Conservation (phyloP, 1,284 basidiomycete genomes). For the Ganoderma lucidum region DNA sequence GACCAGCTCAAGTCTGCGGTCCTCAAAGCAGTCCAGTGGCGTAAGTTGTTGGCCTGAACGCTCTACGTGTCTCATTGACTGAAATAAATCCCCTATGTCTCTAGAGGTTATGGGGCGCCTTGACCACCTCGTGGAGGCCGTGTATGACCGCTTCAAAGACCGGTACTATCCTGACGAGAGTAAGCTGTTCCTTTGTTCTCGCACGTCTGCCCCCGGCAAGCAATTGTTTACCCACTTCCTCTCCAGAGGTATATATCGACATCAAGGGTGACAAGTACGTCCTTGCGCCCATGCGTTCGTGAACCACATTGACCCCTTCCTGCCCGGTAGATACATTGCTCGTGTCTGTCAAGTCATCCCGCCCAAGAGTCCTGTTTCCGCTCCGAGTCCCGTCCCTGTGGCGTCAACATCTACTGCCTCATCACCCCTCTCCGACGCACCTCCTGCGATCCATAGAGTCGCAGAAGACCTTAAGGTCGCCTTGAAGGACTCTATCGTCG, state of each 20-base stretch:
- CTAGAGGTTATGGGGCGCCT: constrained; percentile 95
- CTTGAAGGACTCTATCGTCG: constrained; percentile 72
- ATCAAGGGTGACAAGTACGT: constrained; percentile 82
- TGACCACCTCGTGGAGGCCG: constrained; percentile 92
- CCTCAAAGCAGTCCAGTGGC: constrained; percentile 94
- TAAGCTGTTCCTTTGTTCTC: constrained; percentile 51
- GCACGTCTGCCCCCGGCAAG: not conserved
- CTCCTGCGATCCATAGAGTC: constrained; percentile 61
- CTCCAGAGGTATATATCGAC: constrained; percentile 64
- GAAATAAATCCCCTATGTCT: constrained; percentile 25
- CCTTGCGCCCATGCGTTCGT: constrained; percentile 35
- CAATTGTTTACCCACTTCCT: not conserved
- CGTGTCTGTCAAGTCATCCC: constrained; percentile 78
- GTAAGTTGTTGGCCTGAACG: constrained; percentile 57
- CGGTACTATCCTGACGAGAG: constrained; percentile 93
- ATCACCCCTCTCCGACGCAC: constrained; percentile 40
- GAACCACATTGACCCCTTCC: constrained; percentile 30
- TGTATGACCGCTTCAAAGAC: constrained; percentile 95
- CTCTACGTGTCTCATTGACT: constrained; percentile 31
- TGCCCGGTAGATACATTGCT: constrained; percentile 75
- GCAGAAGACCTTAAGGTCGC: constrained; percentile 84
- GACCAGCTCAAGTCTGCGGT: constrained; percentile 92
- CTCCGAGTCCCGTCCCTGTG: constrained; percentile 28
- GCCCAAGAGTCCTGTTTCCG: constrained; percentile 47
- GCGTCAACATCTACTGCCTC: constrained; percentile 40